Conservation (phyloP, 495 filamentous ascomycete genomes). For the Hypoxylon intermedium region DNA sequence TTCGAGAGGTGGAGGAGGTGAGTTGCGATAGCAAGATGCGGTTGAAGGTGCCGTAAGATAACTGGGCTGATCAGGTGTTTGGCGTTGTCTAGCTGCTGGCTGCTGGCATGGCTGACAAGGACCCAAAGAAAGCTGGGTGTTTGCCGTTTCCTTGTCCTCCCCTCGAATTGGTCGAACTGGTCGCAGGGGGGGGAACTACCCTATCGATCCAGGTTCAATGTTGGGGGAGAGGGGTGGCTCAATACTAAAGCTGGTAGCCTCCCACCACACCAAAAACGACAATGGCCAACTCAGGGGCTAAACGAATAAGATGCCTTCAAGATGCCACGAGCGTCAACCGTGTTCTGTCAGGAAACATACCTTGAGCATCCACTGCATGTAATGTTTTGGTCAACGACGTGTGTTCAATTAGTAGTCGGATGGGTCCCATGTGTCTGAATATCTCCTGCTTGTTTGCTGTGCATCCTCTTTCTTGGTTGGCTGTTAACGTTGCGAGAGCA, state of each 20-base stretch:
- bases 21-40: constrained; percentile 22
- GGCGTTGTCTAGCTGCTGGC: constrained; percentile 4
- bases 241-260: constrained; percentile 2
- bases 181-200: constrained; percentile 4
- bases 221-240: constrained; percentile 16
- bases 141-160: constrained; percentile 25
- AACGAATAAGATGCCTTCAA: constrained; percentile 54
- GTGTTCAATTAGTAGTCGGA: constrained; percentile 7
- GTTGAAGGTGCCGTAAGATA: constrained; percentile 9
- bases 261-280: constrained; percentile 21
- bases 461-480: constrained; percentile 1
- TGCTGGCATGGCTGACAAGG: constrained; percentile 33
- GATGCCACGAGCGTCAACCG: constrained; percentile 48
- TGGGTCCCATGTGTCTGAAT: constrained; percentile 14
- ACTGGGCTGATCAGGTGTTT: constrained; percentile 35
- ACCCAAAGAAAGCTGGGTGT: constrained; percentile 13
- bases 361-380: constrained; percentile 18
- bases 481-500: not conserved
- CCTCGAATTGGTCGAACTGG: too few species aligned
- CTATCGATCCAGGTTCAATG: too few species aligned
- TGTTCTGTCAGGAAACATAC: constrained; percentile 25
- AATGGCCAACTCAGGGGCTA: constrained; percentile 16
- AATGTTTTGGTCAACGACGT: constrained; percentile 10
- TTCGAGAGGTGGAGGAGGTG: constrained; percentile 19
- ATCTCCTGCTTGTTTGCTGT: constrained; percentile 4